phyloP scores from a whole-genome alignment of 352 stramenopile species.

The Plasmopara muralis region DNA sequence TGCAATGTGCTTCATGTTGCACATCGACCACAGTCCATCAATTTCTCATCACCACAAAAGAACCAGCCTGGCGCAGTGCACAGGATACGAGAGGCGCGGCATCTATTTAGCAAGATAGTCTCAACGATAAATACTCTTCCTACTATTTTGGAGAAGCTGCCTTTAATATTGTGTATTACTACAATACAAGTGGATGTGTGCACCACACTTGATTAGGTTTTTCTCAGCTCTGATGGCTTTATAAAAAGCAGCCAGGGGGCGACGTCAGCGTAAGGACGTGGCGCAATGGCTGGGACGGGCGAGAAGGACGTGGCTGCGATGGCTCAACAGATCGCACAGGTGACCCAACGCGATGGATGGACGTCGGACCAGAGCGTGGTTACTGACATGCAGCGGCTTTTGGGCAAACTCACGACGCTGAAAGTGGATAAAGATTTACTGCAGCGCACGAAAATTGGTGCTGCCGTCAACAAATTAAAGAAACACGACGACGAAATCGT shows the following conservation, averaged over 20 bases:
- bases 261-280: background rate
- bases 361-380: slow-evolving; percentile 48
- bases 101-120: no score
- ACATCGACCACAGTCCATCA: no score
- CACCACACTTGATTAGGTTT: background rate
- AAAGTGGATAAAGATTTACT: slow-evolving; percentile 72
- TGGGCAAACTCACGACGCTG: slow-evolving; percentile 69
- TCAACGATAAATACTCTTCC: no score
- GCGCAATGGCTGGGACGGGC: slow-evolving; percentile 23
- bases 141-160: no score
- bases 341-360: slow-evolving; percentile 62
- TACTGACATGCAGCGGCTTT: slow-evolving; percentile 54
- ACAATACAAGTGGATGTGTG: background rate
- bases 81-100: no score
- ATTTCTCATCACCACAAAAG: no score
- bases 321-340: slow-evolving; percentile 60
- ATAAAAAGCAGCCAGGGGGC: background rate
- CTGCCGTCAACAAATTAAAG: slow-evolving; percentile 77
- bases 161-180: no score
- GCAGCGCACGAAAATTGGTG: slow-evolving; percentile 70
- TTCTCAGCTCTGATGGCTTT: no score
- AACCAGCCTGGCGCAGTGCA: no score
- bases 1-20: no score
- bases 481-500: slow-evolving; percentile 82
- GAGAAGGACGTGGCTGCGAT: slow-evolving; percentile 56